Conservation (phyloP, 306 rosid species). For the Lablab purpureus region DNA sequence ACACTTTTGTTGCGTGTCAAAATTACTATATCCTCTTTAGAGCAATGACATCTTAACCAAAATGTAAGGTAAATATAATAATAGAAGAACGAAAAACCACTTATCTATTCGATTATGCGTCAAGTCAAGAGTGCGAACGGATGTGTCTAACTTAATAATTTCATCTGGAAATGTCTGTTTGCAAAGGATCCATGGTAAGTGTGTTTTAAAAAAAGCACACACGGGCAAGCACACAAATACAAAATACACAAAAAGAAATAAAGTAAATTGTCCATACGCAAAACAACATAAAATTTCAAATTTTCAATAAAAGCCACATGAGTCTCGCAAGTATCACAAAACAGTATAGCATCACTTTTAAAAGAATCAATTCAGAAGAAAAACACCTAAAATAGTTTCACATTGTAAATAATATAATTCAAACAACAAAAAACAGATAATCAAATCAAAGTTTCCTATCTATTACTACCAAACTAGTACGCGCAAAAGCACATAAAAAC, state of each 20-base stretch:
- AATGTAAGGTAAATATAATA: slow-evolving; percentile 21
- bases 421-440: not conserved
- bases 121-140: slow-evolving; percentile 89
- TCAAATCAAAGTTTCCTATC: not conserved
- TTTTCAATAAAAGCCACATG: not conserved
- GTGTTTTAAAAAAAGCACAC: not conserved
- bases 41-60: slow-evolving; percentile 37
- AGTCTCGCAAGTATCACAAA: slow-evolving; percentile 2
- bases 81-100: slow-evolving; percentile 34
- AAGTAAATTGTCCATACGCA: not conserved
- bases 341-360: slow-evolving; percentile 2
- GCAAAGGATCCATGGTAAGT: slow-evolving; percentile 28
- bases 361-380: not conserved
- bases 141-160: slow-evolving; percentile 76
- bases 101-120: slow-evolving; percentile 85
- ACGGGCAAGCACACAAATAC: not conserved
- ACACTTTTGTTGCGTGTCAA: slow-evolving; percentile 10
- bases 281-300: slow-evolving; percentile 9
- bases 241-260: slow-evolving; percentile 6
- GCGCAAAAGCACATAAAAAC: not conserved
- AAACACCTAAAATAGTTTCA: slow-evolving; percentile 14
- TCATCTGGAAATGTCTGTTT: slow-evolving; percentile 85
- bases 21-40: slow-evolving; percentile 8
- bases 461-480: not conserved
- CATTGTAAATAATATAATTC: not conserved